These are phyloP conservation scores for Rosa rugosa DNA, from an alignment of 306 rosid genomes.

Conservation along the genomic window DNA sequence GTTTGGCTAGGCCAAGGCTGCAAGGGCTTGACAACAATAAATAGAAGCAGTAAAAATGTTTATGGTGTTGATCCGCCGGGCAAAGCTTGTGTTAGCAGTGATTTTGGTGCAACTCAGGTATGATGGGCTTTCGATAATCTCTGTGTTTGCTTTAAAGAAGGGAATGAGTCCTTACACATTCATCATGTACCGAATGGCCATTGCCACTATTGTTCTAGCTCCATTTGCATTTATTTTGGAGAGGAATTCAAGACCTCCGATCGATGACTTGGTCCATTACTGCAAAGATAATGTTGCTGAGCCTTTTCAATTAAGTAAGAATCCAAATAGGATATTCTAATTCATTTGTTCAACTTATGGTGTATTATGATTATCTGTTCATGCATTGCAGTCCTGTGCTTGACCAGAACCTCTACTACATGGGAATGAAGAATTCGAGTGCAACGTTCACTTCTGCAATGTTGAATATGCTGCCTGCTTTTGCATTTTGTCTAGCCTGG, in stretches of 20 bases:
- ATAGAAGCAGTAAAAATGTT: neutral
- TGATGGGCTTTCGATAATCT: slow-evolving; percentile 34
- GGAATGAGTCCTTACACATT: slow-evolving; percentile 41
- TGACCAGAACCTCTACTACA: slow-evolving; percentile 34
- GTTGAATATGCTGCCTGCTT: slow-evolving; percentile 36
- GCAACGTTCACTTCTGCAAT: slow-evolving; percentile 42
- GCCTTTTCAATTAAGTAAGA: slow-evolving; percentile 40
- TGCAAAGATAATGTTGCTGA: slow-evolving; percentile 16
- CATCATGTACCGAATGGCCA: slow-evolving; percentile 31
- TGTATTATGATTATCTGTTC: neutral
- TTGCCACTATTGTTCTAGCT: slow-evolving; percentile 33
- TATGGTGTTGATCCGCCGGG: neutral
- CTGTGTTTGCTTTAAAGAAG: slow-evolving; percentile 35
- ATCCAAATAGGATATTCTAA: neutral
- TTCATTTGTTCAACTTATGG: neutral
- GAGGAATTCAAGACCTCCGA: slow-evolving; percentile 19
- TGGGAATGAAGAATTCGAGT: slow-evolving; percentile 29
- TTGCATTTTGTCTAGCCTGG: slow-evolving; percentile 42
- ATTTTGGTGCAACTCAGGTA: slow-evolving; percentile 27
- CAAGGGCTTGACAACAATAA: neutral
- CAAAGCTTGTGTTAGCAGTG: slow-evolving; percentile 27
- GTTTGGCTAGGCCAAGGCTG: neutral
- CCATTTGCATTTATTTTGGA: slow-evolving; percentile 37
- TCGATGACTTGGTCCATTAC: slow-evolving; percentile 25
- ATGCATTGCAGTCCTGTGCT: slow-evolving; percentile 35